phyloP scores from a whole-genome alignment of 1,284 basidiomycete genomes.

The Puccinia horiana region DNA sequence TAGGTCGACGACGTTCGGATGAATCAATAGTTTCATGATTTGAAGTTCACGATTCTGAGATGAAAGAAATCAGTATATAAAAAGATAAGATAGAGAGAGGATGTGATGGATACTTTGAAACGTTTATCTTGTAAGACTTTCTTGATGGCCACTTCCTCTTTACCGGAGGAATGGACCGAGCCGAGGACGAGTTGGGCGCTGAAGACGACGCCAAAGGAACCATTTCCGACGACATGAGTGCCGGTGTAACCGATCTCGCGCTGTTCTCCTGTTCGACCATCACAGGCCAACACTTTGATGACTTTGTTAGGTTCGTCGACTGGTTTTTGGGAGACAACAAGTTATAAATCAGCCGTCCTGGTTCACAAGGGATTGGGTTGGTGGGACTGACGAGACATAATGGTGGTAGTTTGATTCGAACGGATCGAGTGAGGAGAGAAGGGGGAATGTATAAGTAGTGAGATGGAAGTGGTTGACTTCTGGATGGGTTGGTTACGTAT shows the following conservation, averaged over 20 bases:
- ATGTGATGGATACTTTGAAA: constrained; percentile 80
- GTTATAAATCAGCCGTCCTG: neutral
- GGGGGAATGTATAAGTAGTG: neutral
- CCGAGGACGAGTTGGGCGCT: constrained; percentile 64
- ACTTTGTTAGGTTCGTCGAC: constrained; percentile 88
- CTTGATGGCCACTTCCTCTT: constrained; percentile 96
- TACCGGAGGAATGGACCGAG: constrained; percentile 55
- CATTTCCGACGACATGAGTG: constrained; percentile 98
- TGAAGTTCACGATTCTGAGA: constrained; percentile 95
- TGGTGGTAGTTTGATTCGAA: neutral
- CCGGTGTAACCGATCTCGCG: constrained; percentile 90
- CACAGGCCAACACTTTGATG: constrained; percentile 89
- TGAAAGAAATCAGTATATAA: constrained; percentile 19
- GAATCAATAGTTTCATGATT: constrained; percentile 96
- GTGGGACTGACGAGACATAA: constrained; percentile 7
- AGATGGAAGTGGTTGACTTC: neutral
- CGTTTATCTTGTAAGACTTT: constrained; percentile 99
- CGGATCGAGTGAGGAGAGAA: neutral
- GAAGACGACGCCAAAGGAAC: constrained; percentile 98
- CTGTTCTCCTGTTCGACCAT: constrained; percentile 88
- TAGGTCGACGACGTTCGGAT: constrained; percentile 97
- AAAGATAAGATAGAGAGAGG: constrained; percentile 30
- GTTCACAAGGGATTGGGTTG: no score
- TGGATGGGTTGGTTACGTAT: no score
- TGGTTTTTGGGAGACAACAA: neutral